phyloP scores from a whole-genome alignment of 176 grass and related monocot genomes.

The Stipa capillata region DNA sequence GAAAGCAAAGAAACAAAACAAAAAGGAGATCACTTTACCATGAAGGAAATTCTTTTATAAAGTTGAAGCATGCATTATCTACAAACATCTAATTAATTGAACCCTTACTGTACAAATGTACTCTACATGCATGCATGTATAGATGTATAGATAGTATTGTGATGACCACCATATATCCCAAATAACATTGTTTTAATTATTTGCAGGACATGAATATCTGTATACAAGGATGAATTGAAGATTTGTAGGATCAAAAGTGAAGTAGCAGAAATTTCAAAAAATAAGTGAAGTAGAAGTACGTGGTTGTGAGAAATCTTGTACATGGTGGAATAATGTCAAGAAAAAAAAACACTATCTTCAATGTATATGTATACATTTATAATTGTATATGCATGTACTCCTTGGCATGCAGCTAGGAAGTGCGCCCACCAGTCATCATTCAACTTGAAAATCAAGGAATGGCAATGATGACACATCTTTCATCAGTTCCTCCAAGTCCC shows the following conservation, averaged over 20 bases:
- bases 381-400: background rate
- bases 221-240: conserved; percentile 30
- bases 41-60: conserved; percentile 35
- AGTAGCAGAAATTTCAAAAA: no score
- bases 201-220: conserved; percentile 14
- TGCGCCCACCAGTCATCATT: conserved; percentile 42
- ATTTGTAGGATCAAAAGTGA: conserved; percentile 34
- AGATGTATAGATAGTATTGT: background rate
- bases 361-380: conserved; percentile 29
- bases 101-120: background rate
- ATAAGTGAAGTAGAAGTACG: no score
- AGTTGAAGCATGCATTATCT: conserved; percentile 8
- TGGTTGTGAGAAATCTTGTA: conserved; percentile 31
- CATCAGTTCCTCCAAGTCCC: conserved; percentile 98
- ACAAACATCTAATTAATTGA: background rate
- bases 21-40: conserved; percentile 26
- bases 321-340: conserved; percentile 33
- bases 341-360: conserved; percentile 17
- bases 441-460: conserved; percentile 99
- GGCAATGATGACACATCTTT: conserved; percentile 87
- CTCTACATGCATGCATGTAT: background rate
- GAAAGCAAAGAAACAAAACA: conserved; percentile 52
- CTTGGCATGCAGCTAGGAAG: background rate
- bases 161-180: background rate
- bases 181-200: conserved; percentile 19